Percentiles rank a stretch among this genome's conserved stretches.
Evolutionary conservation across 805 yeast genomes (phyloP).

Genomic region (Maudiozyma barnettii): DNA sequence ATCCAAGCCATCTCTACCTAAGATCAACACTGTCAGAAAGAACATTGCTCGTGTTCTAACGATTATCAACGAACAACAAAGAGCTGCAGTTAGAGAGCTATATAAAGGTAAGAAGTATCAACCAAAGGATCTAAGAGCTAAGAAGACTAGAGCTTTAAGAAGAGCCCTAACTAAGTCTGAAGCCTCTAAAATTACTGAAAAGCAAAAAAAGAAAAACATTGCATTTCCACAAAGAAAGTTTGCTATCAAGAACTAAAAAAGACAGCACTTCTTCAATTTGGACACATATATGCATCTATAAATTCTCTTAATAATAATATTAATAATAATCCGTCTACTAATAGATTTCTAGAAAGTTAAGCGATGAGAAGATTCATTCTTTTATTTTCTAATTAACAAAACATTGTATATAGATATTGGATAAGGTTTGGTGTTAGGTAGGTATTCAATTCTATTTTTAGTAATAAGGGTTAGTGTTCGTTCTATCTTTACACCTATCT

Average conservation of each 20-base stretch:
- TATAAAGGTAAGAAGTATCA: conserved; percentile 90
- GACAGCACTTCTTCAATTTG: background rate
- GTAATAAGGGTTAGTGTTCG: too few species aligned
- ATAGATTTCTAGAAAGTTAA: too few species aligned
- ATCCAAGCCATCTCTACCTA: conserved; percentile 87
- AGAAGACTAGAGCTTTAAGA: conserved; percentile 99
- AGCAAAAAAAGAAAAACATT: conserved; percentile 82
- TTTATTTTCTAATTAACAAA: too few species aligned
- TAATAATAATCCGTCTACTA: too few species aligned
- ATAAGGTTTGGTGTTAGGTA: too few species aligned
- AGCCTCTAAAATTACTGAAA: conserved; percentile 70
- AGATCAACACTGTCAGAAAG: conserved; percentile 95
- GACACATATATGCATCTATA: background rate
- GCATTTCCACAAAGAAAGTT: conserved; percentile 98
- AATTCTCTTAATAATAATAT: background rate
- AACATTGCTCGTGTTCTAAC: conserved; percentile 97
- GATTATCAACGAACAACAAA: conserved; percentile 91
- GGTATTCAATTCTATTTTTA: too few species aligned
- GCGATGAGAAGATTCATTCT: too few species aligned
- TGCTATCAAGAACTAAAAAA: conserved; percentile 90
- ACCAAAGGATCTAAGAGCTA: conserved; percentile 98
- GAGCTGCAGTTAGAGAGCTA: conserved; percentile 89
- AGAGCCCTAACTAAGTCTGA: conserved; percentile 87
- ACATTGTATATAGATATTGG: too few species aligned
- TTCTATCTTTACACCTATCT: too few species aligned